These are phyloP conservation scores for Diutina pseudorugosa DNA, from an alignment of 1,139 yeast species.

Conservation along the genomic window DNA sequence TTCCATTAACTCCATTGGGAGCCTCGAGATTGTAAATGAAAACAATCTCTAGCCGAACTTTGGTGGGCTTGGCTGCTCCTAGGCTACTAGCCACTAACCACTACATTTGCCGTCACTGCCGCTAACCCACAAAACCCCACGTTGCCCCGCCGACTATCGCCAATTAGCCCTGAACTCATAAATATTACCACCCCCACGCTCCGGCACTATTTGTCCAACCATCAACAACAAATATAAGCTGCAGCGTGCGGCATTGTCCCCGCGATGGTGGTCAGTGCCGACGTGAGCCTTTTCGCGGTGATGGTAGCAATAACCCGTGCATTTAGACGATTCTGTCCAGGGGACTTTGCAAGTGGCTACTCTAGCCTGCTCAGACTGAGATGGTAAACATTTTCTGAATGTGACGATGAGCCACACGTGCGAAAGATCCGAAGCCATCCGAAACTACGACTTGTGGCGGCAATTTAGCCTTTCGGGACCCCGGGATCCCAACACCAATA, in stretches of 20 bases:
- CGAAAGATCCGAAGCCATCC: background rate
- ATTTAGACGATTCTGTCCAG: background rate
- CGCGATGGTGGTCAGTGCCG: background rate
- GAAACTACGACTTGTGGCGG: no score
- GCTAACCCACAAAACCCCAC: background rate
- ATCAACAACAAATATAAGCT: background rate
- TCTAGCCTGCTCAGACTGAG: no score
- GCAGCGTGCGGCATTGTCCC: background rate
- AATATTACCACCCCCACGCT: no score
- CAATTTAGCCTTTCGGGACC: background rate
- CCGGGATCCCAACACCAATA: background rate
- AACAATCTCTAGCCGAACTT: no score
- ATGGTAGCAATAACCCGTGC: background rate
- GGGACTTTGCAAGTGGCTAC: no score
- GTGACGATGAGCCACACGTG: no score
- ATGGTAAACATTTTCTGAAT: no score
- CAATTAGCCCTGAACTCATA: background rate
- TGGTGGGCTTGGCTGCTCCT: no score
- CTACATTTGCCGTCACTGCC: no score
- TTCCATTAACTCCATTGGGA: no score
- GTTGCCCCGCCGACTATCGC: background rate
- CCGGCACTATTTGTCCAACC: background rate
- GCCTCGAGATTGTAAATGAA: no score
- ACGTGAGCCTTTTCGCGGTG: background rate
- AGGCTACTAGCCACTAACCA: no score